phyloP scores from a whole-genome alignment of 169 alveolate species.

The Plasmodium yoelii region DNA sequence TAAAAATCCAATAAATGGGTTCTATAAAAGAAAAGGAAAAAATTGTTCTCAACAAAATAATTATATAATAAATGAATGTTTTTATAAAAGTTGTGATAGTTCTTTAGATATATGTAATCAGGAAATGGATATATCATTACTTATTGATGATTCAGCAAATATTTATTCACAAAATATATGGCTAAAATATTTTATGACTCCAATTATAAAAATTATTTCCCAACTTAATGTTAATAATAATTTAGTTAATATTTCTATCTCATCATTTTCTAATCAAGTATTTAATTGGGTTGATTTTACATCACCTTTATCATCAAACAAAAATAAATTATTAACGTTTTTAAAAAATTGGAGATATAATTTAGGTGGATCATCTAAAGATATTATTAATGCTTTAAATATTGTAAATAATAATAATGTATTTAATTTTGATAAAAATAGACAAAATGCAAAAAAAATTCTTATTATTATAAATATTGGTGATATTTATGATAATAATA shows the following conservation, averaged over 20 bases:
- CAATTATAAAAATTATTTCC: constrained; percentile 22
- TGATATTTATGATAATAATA: background rate
- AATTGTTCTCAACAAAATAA: constrained; percentile 52
- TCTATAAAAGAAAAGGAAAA: constrained; percentile 67
- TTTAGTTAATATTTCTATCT: constrained; percentile 24
- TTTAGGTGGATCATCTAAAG: constrained; percentile 31
- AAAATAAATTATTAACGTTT: constrained; percentile 23
- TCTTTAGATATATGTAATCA: constrained; percentile 55
- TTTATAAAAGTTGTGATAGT: constrained; percentile 48
- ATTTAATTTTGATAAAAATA: constrained; percentile 4
- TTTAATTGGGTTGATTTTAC: constrained; percentile 40
- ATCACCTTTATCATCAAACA: constrained; percentile 6
- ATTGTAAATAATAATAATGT: constrained; percentile 19
- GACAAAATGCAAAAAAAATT: constrained; percentile 57
- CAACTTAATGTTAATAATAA: constrained; percentile 49
- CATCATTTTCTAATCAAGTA: constrained; percentile 18
- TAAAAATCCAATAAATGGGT: constrained; percentile 4
- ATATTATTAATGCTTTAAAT: constrained; percentile 21
- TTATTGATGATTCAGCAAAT: constrained; percentile 38
- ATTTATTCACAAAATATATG: constrained; percentile 20
- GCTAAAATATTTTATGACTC: constrained; percentile 17
- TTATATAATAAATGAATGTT: constrained; percentile 31
- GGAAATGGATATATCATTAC: constrained; percentile 28
- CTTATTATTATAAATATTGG: constrained; percentile 27
- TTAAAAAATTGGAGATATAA: constrained; percentile 33